Percentiles rank a stretch among this genome's conserved stretches.
These are phyloP conservation scores for Epichloe sylvatica DNA, from an alignment of 2,329 filamentous ascomycete genomes.

Conservation along the genomic window DNA sequence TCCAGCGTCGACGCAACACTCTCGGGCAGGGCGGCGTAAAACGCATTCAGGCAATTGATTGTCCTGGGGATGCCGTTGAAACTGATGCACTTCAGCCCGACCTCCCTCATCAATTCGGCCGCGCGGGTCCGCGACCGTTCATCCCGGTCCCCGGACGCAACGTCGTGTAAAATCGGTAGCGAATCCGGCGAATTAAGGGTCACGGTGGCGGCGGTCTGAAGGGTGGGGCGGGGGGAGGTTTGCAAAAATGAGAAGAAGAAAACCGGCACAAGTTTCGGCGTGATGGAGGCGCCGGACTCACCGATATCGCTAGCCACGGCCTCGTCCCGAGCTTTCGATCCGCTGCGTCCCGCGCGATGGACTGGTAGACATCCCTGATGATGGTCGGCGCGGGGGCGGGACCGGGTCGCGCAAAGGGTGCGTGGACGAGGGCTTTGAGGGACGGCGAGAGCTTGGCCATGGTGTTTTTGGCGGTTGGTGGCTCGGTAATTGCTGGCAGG, in stretches of 20 bases:
- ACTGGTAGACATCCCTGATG: conserved; percentile 49
- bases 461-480: neutral
- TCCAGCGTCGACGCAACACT: conserved; percentile 40
- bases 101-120: conserved; percentile 61
- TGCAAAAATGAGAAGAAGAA: neutral
- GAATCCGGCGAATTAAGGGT: conserved; percentile 77
- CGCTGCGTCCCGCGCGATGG: conserved; percentile 48
- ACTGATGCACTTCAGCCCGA: conserved; percentile 63
- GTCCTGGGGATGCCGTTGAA: conserved; percentile 74
- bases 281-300: conserved; percentile 18
- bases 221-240: neutral
- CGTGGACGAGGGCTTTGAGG: conserved; percentile 62
- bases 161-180: conserved; percentile 46
- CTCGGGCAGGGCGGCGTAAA: conserved; percentile 47
- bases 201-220: conserved; percentile 63
- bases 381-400: conserved; percentile 49
- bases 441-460: conserved; percentile 63
- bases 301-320: conserved; percentile 55
- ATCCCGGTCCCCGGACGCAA: conserved; percentile 23
- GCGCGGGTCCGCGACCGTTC: conserved; percentile 24
- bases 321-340: conserved; percentile 46
- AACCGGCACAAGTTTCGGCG: too few relatives aligned
- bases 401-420: conserved; percentile 50
- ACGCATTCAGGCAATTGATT: conserved; percentile 68
- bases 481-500: too few relatives aligned